A percentile compares a stretch with the other conserved stretches of the same genome.
phyloP scores from a whole-genome alignment of 2,329 filamentous ascomycete genomes.

The Exophiala viscosa region DNA sequence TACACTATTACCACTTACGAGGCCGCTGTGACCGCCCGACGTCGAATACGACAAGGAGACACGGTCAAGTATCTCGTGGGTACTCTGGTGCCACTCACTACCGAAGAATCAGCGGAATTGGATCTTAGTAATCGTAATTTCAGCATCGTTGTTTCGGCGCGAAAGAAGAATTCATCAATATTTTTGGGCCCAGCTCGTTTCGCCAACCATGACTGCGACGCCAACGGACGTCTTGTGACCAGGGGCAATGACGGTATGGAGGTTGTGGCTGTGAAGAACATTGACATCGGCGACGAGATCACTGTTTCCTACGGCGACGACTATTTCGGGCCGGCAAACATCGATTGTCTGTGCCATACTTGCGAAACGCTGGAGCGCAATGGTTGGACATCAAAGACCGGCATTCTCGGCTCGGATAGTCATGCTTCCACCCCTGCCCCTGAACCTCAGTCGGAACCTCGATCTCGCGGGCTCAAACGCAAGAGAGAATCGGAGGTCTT shows the following conservation, averaged over 20 bases:
- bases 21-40: conserved; percentile 78
- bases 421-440: conserved; percentile 13
- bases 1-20: conserved; percentile 91
- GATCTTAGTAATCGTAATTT: conserved; percentile 85
- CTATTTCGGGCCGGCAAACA: conserved; percentile 93
- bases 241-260: conserved; percentile 83
- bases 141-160: conserved; percentile 89
- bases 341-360: conserved; percentile 85
- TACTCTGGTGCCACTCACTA: conserved; percentile 87
- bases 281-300: conserved; percentile 86
- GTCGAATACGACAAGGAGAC: conserved; percentile 74
- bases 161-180: conserved; percentile 83
- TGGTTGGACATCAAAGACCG: conserved; percentile 65
- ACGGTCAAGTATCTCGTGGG: conserved; percentile 86
- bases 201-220: conserved; percentile 93
- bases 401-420: conserved; percentile 13
- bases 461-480: conserved; percentile 18
- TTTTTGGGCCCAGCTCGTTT: conserved; percentile 95
- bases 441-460: conserved; percentile 1
- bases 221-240: conserved; percentile 84
- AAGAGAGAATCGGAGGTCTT: conserved; percentile 21
- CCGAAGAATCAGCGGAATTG: conserved; percentile 81
- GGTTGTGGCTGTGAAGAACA: conserved; percentile 77
- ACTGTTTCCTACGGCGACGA: conserved; percentile 94
- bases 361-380: conserved; percentile 75